These are phyloP conservation scores for Arthrobotrys sphaeroides DNA, from an alignment of 2,329 filamentous ascomycete genomes.

Conservation along the genomic window DNA sequence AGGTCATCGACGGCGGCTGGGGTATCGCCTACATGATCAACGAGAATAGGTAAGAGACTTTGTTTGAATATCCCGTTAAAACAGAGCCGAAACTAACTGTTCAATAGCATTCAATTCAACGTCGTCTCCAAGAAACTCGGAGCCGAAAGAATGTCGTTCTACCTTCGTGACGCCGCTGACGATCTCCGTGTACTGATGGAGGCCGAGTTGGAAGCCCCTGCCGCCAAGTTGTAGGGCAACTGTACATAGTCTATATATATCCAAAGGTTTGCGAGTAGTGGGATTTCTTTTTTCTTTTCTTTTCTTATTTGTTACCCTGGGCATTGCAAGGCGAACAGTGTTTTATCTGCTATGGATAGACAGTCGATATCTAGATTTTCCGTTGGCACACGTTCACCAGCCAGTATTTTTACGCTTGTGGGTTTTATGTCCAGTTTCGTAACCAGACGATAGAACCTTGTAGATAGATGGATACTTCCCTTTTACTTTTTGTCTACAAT, in stretches of 20 bases:
- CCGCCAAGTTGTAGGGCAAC: constrained; percentile 79
- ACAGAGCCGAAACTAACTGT: constrained; percentile 55
- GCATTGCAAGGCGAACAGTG: constrained; percentile 48
- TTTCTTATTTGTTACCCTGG: constrained; percentile 13
- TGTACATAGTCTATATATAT: constrained; percentile 17
- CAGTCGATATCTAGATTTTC: constrained; percentile 34
- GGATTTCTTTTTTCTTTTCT: background rate
- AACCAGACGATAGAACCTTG: constrained; percentile 18
- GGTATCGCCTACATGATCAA: constrained; percentile 99
- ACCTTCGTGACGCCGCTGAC: constrained; percentile 88
- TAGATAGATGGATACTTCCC: constrained; percentile 24
- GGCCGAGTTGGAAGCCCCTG: constrained; percentile 79
- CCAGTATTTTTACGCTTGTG: background rate
- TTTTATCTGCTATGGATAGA: constrained; percentile 30
- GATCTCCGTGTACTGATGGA: constrained; percentile 88
- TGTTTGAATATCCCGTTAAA: background rate
- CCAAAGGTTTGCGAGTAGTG: constrained; percentile 1
- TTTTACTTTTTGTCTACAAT: constrained; percentile 9
- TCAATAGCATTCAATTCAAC: constrained; percentile 89
- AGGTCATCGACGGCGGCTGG: constrained; percentile 94
- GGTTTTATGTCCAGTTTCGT: background rate
- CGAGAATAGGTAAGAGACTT: constrained; percentile 78
- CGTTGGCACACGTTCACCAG: constrained; percentile 9
- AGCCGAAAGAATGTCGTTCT: constrained; percentile 92
- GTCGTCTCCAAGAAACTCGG: constrained; percentile 93